These are phyloP conservation scores for Ruellia speciosa DNA, from an alignment of 305 asterid species.

Conservation along the genomic window DNA sequence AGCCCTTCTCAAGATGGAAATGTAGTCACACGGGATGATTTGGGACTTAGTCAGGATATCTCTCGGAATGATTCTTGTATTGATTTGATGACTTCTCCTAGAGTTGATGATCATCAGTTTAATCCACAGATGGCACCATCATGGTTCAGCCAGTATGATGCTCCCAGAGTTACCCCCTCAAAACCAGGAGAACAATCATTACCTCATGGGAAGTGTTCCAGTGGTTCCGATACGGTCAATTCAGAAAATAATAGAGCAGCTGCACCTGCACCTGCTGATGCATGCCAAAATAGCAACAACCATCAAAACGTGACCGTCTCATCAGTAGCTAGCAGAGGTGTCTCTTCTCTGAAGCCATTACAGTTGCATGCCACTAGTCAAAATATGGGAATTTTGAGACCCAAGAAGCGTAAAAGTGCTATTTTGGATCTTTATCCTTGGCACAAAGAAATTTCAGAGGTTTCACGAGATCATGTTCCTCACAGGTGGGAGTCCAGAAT, in stretches of 20 bases:
- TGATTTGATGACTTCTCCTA: conserved; percentile 23
- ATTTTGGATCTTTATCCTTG: conserved; percentile 51
- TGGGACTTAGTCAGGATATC: conserved; percentile 29
- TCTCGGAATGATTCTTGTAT: conserved; percentile 26
- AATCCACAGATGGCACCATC: conserved; percentile 65
- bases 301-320: conserved; percentile 26
- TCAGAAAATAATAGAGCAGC: conserved; percentile 33
- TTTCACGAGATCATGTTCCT: conserved; percentile 29
- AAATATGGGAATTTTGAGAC: conserved; percentile 26
- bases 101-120: conserved; percentile 30
- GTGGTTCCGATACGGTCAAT: conserved; percentile 27
- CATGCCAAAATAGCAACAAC: conserved; percentile 24
- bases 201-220: conserved; percentile 34
- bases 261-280: conserved; percentile 27
- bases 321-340: conserved; percentile 22
- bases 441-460: conserved; percentile 51
- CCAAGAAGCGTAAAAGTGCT: conserved; percentile 52
- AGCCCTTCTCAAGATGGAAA: conserved; percentile 37
- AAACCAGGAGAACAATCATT: conserved; percentile 35
- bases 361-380: conserved; percentile 28
- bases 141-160: conserved; percentile 54
- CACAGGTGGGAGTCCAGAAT: conserved; percentile 36
- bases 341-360: conserved; percentile 31
- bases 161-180: conserved; percentile 26
- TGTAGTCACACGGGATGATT: conserved; percentile 29